Base-by-base conservation (phyloP, 768 basidiomycete genomes). In the Leucocoprinus leucothites region DNA sequence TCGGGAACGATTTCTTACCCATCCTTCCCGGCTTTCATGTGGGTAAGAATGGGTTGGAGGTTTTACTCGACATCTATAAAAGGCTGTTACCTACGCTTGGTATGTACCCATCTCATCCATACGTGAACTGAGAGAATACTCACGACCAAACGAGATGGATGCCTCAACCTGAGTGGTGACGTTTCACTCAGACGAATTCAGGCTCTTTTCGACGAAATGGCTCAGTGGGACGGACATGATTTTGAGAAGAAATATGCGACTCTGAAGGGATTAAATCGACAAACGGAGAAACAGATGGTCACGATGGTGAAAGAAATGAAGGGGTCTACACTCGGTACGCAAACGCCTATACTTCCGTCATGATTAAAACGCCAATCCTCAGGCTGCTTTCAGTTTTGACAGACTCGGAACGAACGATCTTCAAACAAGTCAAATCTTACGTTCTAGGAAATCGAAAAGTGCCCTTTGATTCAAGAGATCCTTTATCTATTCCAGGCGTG, bases 1-100 rank as follows among this genome's bases (percentile, higher is more conserved):
- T 98, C 48, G 97, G 97, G 28, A 99, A 98, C 67, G 96, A 98
- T 73, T 98, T 98, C 71, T 70, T 98, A 58, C 97, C 96, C 6
- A 91, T 98, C 73, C 71, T 99, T 56, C 97, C 97, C 3, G 94
- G 96, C 69, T 70, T 99, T 22, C 97, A 98, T 67, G 98, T 99
- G 67, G 93, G 98, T 64, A 93, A 97, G 71, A 97, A 97, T 65
- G 97, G 93, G 13, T 68, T 99, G 61, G 94, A 98, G 72, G 82
- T 78, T 60, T 73, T 99, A 54, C 98, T 97, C 68, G 91, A 93
- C 8, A 91, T 97, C 53, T 99, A 99, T 72, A 98, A 98, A 80
- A 87, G 85, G 66, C 82, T 93, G 24, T 68, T 98, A 19, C 94
- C 95, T 21, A 81, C 84, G 44, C n/a, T n/a, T n/a, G n/a, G n/a